These are phyloP conservation scores for Trichophyton simii DNA, from an alignment of 2,329 filamentous ascomycete genomes.

Conservation along the genomic window DNA sequence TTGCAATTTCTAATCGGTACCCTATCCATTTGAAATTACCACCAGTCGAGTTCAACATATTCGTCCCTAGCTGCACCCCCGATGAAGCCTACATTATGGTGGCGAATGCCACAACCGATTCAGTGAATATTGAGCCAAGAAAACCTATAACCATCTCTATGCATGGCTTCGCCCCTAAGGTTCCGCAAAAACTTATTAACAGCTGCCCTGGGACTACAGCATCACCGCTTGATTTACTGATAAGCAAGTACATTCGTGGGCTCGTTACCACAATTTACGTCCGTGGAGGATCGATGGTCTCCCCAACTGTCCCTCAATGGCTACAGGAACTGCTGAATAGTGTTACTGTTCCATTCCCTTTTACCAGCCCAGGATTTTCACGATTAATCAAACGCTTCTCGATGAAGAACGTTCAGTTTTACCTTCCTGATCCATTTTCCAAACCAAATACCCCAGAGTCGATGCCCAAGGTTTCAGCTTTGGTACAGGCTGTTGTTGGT, in stretches of 20 bases:
- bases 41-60: constrained; percentile 67
- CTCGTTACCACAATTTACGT: constrained; percentile 69
- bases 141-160: constrained; percentile 56
- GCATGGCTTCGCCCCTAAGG: constrained; percentile 55
- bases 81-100: constrained; percentile 64
- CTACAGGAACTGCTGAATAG: constrained; percentile 66
- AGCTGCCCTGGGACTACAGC: constrained; percentile 63
- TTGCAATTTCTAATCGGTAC: constrained; percentile 62
- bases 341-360: constrained; percentile 70
- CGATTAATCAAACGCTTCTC: constrained; percentile 80
- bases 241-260: constrained; percentile 71
- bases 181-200: constrained; percentile 60
- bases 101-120: constrained; percentile 58
- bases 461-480: constrained; percentile 69
- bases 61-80: constrained; percentile 67
- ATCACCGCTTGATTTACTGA: constrained; percentile 72
- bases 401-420: constrained; percentile 72
- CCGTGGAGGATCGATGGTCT: constrained; percentile 58
- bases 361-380: constrained; percentile 70
- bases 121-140: constrained; percentile 55
- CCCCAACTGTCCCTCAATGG: constrained; percentile 64
- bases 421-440: constrained; percentile 66
- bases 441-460: constrained; percentile 60
- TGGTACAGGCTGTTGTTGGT: constrained; percentile 63
- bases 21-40: constrained; percentile 67